Evolutionary conservation across 2,329 filamentous ascomycete genomes (phyloP).

Genomic region (Xylaria sp.): DNA sequence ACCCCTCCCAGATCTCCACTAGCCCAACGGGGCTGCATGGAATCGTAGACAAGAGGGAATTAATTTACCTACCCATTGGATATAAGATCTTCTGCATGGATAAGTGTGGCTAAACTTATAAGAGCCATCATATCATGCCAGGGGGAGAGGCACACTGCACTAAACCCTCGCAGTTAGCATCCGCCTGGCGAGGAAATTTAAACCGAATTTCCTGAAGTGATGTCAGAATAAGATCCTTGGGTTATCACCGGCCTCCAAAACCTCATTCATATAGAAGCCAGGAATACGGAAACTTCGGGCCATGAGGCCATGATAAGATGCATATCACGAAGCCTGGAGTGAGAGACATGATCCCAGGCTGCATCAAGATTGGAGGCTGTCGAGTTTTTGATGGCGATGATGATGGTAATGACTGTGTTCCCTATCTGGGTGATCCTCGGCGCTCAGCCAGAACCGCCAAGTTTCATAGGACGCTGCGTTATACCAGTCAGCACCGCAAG

Average conservation of each 20-base stretch:
- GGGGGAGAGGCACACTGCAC: constrained; percentile 6
- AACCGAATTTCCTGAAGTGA: neutral
- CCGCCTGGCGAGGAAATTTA: neutral
- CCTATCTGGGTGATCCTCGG: neutral
- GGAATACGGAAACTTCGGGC: neutral
- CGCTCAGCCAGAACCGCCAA: constrained; percentile 7
- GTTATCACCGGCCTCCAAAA: neutral
- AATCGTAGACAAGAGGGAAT: constrained; percentile 29
- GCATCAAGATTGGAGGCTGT: neutral
- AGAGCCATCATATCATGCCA: constrained; percentile 11
- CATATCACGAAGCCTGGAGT: neutral
- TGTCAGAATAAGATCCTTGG: neutral
- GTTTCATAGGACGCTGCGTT: constrained; percentile 14
- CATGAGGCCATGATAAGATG: neutral
- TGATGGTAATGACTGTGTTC: constrained; percentile 1
- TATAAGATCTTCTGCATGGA: constrained; percentile 37
- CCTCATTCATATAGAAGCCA: neutral
- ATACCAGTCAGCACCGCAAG: constrained; percentile 23
- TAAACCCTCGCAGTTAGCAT: constrained; percentile 19
- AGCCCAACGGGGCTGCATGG: constrained; percentile 28
- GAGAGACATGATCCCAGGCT: neutral
- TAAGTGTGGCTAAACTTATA: constrained; percentile 21
- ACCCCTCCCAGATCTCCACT: constrained; percentile 14
- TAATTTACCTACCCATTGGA: constrained; percentile 35
- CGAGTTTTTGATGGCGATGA: neutral